Percentiles rank a stretch among this genome's conserved stretches.
phyloP scores from a whole-genome alignment of 331 rosid genomes.

The Acacia pycnantha region DNA sequence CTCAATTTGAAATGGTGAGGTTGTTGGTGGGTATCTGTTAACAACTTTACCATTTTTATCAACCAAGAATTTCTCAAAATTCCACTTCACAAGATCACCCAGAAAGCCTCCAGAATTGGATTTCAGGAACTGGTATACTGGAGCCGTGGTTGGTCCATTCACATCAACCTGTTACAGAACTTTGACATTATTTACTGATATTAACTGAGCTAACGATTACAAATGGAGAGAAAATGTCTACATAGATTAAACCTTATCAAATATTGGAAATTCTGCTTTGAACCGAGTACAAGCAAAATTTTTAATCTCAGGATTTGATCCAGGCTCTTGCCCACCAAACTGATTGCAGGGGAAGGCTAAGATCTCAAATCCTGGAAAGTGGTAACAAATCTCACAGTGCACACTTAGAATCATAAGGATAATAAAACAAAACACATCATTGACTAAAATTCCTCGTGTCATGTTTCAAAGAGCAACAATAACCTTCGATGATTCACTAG shows the following conservation, averaged over 20 bases:
- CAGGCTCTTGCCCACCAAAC: constrained; percentile 98
- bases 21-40: constrained; percentile 90
- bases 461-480: constrained; percentile 6
- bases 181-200: constrained; percentile 16
- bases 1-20: constrained; percentile 98
- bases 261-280: constrained; percentile 94
- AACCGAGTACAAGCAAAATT: constrained; percentile 91
- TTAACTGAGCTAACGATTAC: constrained; percentile 24
- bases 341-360: constrained; percentile 99
- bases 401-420: constrained; percentile 4
- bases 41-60: constrained; percentile 94
- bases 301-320: constrained; percentile 86
- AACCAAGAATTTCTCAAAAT: constrained; percentile 94
- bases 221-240: constrained; percentile 13
- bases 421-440: constrained; percentile 23
- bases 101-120: constrained; percentile 88
- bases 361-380: constrained; percentile 77
- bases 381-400: constrained; percentile 1
- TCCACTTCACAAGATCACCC: constrained; percentile 92
- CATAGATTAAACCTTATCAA: constrained; percentile 66
- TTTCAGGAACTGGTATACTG: constrained; percentile 90
- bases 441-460: not conserved
- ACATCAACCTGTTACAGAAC: constrained; percentile 82
- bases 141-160: constrained; percentile 90
- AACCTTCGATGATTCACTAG: not conserved